phyloP scores from a whole-genome alignment of 306 rosid genomes.

The Vicia sativa region DNA sequence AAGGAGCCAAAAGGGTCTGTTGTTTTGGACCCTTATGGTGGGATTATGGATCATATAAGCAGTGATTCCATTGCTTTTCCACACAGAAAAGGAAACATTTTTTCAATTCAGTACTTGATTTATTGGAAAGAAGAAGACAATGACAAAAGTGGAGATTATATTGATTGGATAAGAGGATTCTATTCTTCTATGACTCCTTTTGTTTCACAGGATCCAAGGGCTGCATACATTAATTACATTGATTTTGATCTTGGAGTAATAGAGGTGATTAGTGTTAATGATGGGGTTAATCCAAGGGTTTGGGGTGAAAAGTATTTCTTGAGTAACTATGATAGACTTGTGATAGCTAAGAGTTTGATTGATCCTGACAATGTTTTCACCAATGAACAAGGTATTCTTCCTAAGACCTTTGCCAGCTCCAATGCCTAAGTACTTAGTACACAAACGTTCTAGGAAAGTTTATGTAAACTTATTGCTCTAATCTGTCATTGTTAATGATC shows the following conservation, averaged over 20 bases:
- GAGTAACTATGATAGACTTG: slow-evolving; percentile 72
- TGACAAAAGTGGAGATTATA: slow-evolving; percentile 49
- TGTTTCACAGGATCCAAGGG: slow-evolving; percentile 79
- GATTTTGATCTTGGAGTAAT: slow-evolving; percentile 75
- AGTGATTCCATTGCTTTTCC: slow-evolving; percentile 72
- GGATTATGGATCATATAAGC: slow-evolving; percentile 64
- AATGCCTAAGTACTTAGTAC: slow-evolving; percentile 11
- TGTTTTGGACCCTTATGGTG: slow-evolving; percentile 73
- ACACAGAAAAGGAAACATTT: slow-evolving; percentile 69
- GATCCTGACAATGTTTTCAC: slow-evolving; percentile 70
- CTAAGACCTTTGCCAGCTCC: slow-evolving; percentile 30
- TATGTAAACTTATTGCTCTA: too few relatives aligned
- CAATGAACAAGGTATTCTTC: slow-evolving; percentile 78
- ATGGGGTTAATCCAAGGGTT: slow-evolving; percentile 53
- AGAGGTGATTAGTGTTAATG: slow-evolving; percentile 33
- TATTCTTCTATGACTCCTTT: slow-evolving; percentile 58
- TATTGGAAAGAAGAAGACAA: slow-evolving; percentile 60
- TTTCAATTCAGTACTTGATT: slow-evolving; percentile 66
- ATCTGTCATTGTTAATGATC: not conserved
- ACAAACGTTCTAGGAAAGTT: too few relatives aligned
- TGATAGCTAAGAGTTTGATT: slow-evolving; percentile 61
- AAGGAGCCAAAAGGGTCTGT: slow-evolving; percentile 64
- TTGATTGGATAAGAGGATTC: slow-evolving; percentile 66
- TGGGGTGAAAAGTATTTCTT: slow-evolving; percentile 86
- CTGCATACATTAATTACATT: slow-evolving; percentile 73